Conservation (phyloP, 169 alveolate genomes). For the Eimeria sp. region DNA sequence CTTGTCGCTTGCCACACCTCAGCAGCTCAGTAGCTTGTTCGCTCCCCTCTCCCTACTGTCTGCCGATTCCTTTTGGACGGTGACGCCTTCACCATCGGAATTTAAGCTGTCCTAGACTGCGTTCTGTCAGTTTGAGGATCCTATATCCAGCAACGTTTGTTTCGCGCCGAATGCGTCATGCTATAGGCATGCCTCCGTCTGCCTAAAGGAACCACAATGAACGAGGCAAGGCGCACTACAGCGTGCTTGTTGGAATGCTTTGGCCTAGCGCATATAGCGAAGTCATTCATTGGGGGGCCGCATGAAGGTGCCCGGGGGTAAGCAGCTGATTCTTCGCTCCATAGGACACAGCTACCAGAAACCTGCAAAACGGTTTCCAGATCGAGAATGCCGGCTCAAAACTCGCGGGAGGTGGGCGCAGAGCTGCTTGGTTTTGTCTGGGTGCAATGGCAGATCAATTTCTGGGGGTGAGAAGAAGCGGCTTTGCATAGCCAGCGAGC, state of each 20-base stretch:
- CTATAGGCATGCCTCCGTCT: constrained; percentile 53
- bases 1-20: neutral
- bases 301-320: constrained; percentile 69
- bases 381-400: neutral
- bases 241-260: constrained; percentile 54
- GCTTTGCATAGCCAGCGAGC: constrained; percentile 88
- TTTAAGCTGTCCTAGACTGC: neutral
- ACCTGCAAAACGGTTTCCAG: neutral
- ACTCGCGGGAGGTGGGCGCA: neutral
- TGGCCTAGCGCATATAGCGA: constrained; percentile 57
- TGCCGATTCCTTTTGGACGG: neutral
- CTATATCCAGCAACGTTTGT: neutral
- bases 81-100: neutral
- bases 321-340: neutral
- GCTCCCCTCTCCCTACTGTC: neutral
- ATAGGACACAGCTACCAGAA: neutral
- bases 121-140: neutral
- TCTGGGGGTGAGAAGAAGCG: constrained; percentile 91
- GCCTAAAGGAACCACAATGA: constrained; percentile 48
- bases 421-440: neutral
- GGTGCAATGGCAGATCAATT: constrained; percentile 84
- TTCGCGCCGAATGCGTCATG: neutral
- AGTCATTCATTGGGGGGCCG: constrained; percentile 69
- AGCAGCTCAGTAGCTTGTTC: neutral
- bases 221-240: constrained; percentile 52